phyloP scores from a whole-genome alignment of 1,284 basidiomycete genomes.

The Leucocoprinus gongylophorus region DNA sequence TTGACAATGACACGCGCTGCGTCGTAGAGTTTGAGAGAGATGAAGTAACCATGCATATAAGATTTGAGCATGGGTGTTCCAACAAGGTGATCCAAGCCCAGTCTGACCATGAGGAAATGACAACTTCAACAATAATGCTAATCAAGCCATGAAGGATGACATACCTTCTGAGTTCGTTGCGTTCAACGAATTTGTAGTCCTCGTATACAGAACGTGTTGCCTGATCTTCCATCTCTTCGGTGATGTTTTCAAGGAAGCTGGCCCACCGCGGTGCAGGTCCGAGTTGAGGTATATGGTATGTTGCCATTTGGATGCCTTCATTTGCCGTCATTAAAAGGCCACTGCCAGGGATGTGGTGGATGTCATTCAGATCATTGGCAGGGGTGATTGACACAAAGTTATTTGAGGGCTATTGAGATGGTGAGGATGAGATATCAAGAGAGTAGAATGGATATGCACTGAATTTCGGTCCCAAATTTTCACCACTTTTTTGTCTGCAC shows the following conservation, averaged over 20 bases:
- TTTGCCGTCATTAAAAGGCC: conserved; percentile 87
- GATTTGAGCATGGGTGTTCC: conserved; percentile 95
- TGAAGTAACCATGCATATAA: conserved; percentile 99
- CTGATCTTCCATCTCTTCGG: conserved; percentile 94
- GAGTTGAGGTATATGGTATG: conserved; percentile 92
- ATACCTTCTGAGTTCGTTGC: conserved; percentile 78
- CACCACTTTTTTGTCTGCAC: conserved; percentile 90
- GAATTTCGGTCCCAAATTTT: conserved; percentile 90
- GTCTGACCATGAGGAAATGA: conserved; percentile 35
- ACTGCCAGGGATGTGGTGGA: conserved; percentile 81
- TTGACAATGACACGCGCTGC: conserved; percentile 94
- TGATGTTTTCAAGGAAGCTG: conserved; percentile 95
- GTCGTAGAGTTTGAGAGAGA: conserved; percentile 93
- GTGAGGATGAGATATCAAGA: conserved; percentile 12
- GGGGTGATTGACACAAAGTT: conserved; percentile 95
- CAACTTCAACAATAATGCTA: conserved; percentile 2
- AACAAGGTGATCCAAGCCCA: conserved; percentile 90
- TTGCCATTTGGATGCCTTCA: conserved; percentile 87
- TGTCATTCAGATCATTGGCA: conserved; percentile 79
- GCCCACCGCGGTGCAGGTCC: conserved; percentile 97
- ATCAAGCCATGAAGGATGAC: conserved; percentile 26
- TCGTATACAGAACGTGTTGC: conserved; percentile 76
- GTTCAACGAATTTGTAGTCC: conserved; percentile 97
- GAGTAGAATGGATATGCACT: conserved; percentile 40
- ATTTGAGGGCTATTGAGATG: conserved; percentile 52